Evolutionary conservation across 2,329 filamentous ascomycete genomes (phyloP).

Genomic region (Emergomyces pasteurianus): DNA sequence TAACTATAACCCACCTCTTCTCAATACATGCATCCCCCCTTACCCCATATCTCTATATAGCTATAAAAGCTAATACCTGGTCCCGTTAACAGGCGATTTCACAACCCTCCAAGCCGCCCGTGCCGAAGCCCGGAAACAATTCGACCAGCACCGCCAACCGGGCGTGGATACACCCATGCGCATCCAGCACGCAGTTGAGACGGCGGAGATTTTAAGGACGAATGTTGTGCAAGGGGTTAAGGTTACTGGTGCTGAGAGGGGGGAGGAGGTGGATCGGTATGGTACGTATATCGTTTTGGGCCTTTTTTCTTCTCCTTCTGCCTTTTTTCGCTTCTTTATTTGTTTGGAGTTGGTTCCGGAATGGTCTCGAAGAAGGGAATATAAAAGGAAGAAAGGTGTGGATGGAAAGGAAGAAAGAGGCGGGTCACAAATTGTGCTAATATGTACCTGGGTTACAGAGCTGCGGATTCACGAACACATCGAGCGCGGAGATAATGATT

Average conservation of each 20-base stretch:
- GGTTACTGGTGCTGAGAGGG: constrained; percentile 30
- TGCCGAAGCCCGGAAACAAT: constrained; percentile 58
- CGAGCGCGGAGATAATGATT: constrained; percentile 87
- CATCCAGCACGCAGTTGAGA: constrained; percentile 68
- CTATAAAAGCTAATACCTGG: not conserved
- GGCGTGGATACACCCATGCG: constrained; percentile 49
- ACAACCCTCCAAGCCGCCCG: constrained; percentile 59
- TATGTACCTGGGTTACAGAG: constrained; percentile 40
- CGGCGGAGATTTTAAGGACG: constrained; percentile 64
- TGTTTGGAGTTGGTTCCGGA: not conserved
- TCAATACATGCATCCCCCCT: not conserved
- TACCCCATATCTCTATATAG: not conserved
- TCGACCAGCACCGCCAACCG: constrained; percentile 55
- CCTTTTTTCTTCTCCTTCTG: not conserved
- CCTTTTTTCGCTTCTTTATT: not conserved
- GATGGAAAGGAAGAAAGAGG: too few relatives aligned
- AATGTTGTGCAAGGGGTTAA: constrained; percentile 78
- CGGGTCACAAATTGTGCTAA: not conserved
- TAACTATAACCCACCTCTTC: constrained; percentile 25
- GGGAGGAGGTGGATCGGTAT: constrained; percentile 23
- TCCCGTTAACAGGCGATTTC: constrained; percentile 49
- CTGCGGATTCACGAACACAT: constrained; percentile 82
- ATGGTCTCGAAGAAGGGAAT: not conserved
- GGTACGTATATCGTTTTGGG: constrained; percentile 16
- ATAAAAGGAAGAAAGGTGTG: too few relatives aligned